phyloP scores from a whole-genome alignment of 768 basidiomycete genomes.

The Amanita exitialis region DNA sequence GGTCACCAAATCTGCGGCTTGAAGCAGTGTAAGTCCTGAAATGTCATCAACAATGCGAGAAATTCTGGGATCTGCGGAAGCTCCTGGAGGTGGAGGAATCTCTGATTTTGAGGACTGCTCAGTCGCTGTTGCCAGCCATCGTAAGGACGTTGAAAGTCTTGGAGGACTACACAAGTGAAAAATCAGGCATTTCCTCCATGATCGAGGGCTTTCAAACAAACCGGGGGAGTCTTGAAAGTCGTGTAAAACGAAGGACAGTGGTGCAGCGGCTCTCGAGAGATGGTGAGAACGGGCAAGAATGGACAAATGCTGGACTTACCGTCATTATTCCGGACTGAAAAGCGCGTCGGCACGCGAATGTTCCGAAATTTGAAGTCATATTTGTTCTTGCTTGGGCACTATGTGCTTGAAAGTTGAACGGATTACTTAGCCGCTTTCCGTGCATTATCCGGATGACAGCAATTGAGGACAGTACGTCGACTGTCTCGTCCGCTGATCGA shows the following conservation, averaged over 20 bases:
- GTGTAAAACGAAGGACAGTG: constrained; percentile 30
- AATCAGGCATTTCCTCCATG: not conserved
- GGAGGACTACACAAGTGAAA: constrained; percentile 22
- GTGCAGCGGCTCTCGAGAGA: constrained; percentile 32
- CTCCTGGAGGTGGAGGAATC: constrained; percentile 31
- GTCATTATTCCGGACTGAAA: constrained; percentile 1
- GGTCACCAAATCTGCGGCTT: constrained; percentile 91
- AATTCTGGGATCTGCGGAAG: constrained; percentile 55
- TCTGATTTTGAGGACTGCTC: constrained; percentile 29
- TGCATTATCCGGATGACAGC: not conserved
- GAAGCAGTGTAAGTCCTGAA: constrained; percentile 76
- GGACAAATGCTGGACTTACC: not conserved
- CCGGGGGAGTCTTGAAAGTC: constrained; percentile 27
- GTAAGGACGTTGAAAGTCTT: constrained; percentile 27
- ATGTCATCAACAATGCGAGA: constrained; percentile 88
- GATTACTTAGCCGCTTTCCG: not conserved
- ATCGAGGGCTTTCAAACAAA: constrained; percentile 13
- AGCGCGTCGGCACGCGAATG: not conserved
- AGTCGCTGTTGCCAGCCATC: constrained; percentile 51
- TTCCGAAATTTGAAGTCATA: not conserved
- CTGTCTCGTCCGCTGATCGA: not conserved
- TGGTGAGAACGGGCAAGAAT: not conserved
- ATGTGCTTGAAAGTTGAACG: not conserved
- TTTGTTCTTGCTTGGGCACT: constrained; percentile 2
- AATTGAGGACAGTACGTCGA: not conserved